Conservation (phyloP, 2,329 filamentous ascomycete genomes). For the Claviceps sp. region DNA sequence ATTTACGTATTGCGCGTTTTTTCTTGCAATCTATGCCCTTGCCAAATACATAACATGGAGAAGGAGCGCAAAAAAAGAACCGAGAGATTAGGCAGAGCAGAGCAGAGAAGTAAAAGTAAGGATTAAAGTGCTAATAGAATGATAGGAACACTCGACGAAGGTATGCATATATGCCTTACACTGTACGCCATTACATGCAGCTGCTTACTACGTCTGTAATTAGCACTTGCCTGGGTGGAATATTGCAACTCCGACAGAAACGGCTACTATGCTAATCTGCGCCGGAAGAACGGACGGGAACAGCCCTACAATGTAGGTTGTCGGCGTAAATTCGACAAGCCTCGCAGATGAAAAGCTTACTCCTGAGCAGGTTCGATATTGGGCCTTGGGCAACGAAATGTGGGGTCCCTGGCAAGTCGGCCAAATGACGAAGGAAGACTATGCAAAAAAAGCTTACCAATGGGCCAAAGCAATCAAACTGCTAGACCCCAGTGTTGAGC, state of each 20-base stretch:
- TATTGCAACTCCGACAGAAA: background rate
- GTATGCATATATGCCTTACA: background rate
- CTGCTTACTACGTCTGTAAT: background rate
- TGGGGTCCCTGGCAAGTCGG: background rate
- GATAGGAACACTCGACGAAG: background rate
- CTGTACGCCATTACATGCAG: background rate
- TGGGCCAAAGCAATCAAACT: background rate
- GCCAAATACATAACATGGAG: background rate
- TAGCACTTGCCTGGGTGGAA: background rate
- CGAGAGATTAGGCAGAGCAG: background rate
- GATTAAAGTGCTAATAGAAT: background rate
- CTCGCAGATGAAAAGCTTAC: background rate
- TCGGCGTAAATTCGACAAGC: background rate
- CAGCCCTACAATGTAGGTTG: background rate
- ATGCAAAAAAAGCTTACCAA: background rate
- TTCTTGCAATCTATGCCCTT: background rate
- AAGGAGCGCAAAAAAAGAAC: background rate
- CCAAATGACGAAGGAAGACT: constrained; percentile 1
- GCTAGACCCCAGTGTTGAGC: background rate
- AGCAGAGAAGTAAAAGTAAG: background rate
- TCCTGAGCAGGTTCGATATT: background rate
- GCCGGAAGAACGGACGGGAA: background rate
- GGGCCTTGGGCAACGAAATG: background rate
- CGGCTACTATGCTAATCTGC: background rate
- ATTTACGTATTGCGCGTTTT: background rate